Evolutionary conservation across 129 eudicot genomes (phyloP).

Genomic region (Flaveria trinervia): DNA sequence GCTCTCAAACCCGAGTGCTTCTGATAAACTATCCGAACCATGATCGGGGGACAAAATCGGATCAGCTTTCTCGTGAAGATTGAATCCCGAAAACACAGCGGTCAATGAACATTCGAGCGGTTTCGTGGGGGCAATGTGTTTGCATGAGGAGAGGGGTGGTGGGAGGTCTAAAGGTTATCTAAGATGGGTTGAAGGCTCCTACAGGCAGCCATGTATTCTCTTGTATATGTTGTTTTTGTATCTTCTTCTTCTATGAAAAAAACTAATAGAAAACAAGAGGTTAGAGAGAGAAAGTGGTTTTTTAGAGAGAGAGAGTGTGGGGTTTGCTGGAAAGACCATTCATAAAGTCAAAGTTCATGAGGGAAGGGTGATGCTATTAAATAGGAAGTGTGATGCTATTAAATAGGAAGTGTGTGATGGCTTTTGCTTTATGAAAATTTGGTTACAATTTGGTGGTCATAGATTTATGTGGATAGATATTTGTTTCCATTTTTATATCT

Average conservation of each 20-base stretch:
- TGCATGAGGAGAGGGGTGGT: constrained; percentile 61
- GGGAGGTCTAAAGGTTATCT: constrained; percentile 47
- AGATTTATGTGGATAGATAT: constrained; percentile 40
- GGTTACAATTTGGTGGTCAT: constrained; percentile 46
- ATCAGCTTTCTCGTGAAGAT: constrained; percentile 41
- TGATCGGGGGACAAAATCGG: constrained; percentile 27
- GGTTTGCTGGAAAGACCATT: constrained; percentile 34
- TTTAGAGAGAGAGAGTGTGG: constrained; percentile 27
- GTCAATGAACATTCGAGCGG: constrained; percentile 25
- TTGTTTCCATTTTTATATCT: constrained; percentile 31
- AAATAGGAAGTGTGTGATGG: constrained; percentile 45
- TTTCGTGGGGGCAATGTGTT: constrained; percentile 31
- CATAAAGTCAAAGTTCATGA: constrained; percentile 46
- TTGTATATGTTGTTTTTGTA: constrained; percentile 15
- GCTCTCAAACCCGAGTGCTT: constrained; percentile 81
- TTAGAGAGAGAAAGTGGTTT: constrained; percentile 29
- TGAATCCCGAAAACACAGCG: constrained; percentile 48
- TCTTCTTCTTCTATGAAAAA: constrained; percentile 3
- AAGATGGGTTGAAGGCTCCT: constrained; percentile 73
- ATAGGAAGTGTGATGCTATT: constrained; percentile 50
- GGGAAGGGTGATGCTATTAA: constrained; percentile 47
- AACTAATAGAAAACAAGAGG: constrained; percentile 27
- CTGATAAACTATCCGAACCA: constrained; percentile 62
- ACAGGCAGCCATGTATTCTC: constrained; percentile 69
- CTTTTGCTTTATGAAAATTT: constrained; percentile 28